Percentiles rank a stretch among this genome's conserved stretches.
Conservation (phyloP, 2,329 filamentous ascomycete species). For the Botryosphaeria agaves region DNA sequence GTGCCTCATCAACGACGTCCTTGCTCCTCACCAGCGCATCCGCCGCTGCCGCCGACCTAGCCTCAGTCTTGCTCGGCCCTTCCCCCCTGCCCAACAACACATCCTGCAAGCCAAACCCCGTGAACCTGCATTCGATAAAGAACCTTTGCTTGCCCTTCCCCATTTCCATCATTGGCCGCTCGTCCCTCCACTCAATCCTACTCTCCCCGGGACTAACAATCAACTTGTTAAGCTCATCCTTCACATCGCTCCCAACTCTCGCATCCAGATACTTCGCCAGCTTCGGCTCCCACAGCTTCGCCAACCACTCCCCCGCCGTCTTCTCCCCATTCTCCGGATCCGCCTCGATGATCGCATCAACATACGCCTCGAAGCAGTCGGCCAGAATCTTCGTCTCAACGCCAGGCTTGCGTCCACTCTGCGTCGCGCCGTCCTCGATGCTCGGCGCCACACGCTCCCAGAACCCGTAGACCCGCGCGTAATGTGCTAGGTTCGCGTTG, state of each 20-base stretch:
- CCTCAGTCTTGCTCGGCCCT: constrained; percentile 51
- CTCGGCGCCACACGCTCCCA: constrained; percentile 40
- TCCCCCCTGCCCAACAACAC: constrained; percentile 45
- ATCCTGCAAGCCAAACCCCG: constrained; percentile 49
- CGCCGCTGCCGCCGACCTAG: constrained; percentile 47
- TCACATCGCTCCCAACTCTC: constrained; percentile 11
- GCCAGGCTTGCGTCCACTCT: constrained; percentile 21
- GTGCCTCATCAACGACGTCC: constrained; percentile 1
- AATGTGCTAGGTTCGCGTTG: constrained; percentile 59
- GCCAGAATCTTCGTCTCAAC: constrained; percentile 49
- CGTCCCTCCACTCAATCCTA: constrained; percentile 29
- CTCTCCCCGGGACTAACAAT: constrained; percentile 13
- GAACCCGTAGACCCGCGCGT: constrained; percentile 53
- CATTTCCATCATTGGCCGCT: constrained; percentile 35
- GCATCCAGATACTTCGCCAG: constrained; percentile 26
- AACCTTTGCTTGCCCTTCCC: constrained; percentile 38
- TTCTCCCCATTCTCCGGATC: constrained; percentile 44
- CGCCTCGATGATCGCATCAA: constrained; percentile 59
- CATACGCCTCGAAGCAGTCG: constrained; percentile 83
- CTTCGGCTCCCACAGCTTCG: constrained; percentile 52
- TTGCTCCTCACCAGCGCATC: constrained; percentile 36
- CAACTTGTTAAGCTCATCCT: constrained; percentile 19
- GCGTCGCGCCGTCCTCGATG: constrained; percentile 7
- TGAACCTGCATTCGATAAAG: constrained; percentile 45
- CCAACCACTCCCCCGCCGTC: constrained; percentile 53